Percentiles rank a stretch among this genome's conserved stretches.
Evolutionary conservation across 805 yeast species (phyloP).

Genomic region (Lachancea sp.): DNA sequence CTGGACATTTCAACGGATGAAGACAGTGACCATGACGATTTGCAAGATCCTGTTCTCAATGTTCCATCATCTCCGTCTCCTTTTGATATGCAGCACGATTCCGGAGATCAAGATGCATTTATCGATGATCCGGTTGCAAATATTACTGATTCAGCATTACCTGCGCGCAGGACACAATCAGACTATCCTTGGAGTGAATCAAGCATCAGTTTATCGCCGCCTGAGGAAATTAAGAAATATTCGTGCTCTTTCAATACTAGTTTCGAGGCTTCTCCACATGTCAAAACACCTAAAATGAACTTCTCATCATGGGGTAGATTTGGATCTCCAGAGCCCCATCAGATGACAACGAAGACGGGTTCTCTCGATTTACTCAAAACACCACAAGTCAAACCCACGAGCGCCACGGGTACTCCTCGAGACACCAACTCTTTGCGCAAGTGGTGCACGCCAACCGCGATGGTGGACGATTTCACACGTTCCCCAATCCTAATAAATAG

Average conservation of each 20-base stretch:
- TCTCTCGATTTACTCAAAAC: constrained; percentile 6
- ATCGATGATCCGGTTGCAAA: neutral
- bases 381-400: constrained; percentile 3
- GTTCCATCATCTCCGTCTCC: constrained; percentile 9
- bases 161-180: neutral
- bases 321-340: constrained; percentile 4
- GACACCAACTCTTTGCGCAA: constrained; percentile 21
- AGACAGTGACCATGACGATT: constrained; percentile 1
- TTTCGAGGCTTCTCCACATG: constrained; percentile 28
- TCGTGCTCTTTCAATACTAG: constrained; percentile 32
- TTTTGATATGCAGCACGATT: neutral
- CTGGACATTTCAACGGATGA: constrained; percentile 7
- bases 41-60: neutral
- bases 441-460: constrained; percentile 33
- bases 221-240: constrained; percentile 19
- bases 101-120: constrained; percentile 6
- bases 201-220: constrained; percentile 1
- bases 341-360: neutral
- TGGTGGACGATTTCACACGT: constrained; percentile 30
- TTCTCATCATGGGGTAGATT: constrained; percentile 3
- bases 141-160: neutral
- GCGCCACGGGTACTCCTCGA: constrained; percentile 13
- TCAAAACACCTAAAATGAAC: constrained; percentile 1
- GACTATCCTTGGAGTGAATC: constrained; percentile 1
- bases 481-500: constrained; percentile 22